Evolutionary conservation across 2,329 filamentous ascomycete genomes (phyloP).

Genomic region (Fusarium sarcochroum): DNA sequence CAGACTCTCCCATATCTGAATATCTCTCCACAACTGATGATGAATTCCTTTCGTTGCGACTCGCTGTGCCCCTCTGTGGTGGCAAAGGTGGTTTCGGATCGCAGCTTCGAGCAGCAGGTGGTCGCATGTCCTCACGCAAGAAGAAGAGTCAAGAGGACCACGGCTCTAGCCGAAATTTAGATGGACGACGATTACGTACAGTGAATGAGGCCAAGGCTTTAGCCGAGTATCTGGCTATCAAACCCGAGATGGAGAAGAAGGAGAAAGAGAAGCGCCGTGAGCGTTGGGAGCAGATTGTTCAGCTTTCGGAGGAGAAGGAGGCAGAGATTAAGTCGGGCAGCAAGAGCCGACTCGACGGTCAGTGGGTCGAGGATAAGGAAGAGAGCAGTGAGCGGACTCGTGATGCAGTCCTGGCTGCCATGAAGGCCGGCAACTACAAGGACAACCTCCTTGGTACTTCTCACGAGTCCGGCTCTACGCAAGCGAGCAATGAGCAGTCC

Average conservation of each 20-base stretch:
- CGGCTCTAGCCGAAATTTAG: conserved; percentile 92
- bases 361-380: conserved; percentile 96
- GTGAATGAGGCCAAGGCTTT: conserved; percentile 96
- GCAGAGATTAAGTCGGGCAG: conserved; percentile 84
- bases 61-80: conserved; percentile 84
- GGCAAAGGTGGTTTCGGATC: conserved; percentile 99
- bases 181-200: conserved; percentile 89
- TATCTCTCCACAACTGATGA: conserved; percentile 71
- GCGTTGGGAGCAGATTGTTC: conserved; percentile 90
- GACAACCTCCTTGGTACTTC: conserved; percentile 71
- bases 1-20: conserved; percentile 68
- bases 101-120: conserved; percentile 94
- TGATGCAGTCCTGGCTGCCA: conserved; percentile 79
- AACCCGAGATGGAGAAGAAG: conserved; percentile 96
- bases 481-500: conserved; percentile 47
- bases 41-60: conserved; percentile 84
- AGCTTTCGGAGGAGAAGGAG: conserved; percentile 84
- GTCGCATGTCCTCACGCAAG: conserved; percentile 97
- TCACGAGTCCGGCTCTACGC: conserved; percentile 61
- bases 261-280: conserved; percentile 89
- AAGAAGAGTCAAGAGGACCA: conserved; percentile 89
- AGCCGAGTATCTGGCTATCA: conserved; percentile 93
- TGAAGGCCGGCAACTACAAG: conserved; percentile 74
- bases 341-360: conserved; percentile 81
- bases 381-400: conserved; percentile 87